phyloP scores from a whole-genome alignment of 768 basidiomycete species.

The Tricholoma bakamatsutake region DNA sequence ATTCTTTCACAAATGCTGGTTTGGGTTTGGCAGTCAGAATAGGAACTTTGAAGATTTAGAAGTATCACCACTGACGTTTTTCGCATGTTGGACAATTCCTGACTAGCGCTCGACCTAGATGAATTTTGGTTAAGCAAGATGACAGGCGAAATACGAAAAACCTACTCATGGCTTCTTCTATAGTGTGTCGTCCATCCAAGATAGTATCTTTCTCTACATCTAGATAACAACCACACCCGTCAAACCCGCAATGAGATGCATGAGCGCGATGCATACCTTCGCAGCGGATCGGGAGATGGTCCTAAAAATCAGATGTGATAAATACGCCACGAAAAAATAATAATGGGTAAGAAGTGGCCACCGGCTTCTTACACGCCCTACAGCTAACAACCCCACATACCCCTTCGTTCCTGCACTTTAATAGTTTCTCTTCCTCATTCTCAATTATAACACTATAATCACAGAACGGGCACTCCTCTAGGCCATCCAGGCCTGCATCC shows the following conservation, averaged over 20 bases:
- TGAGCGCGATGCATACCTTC: slow-evolving; percentile 39
- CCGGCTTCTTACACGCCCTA: slow-evolving; percentile 67
- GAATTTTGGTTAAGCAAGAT: neutral
- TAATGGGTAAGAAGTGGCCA: slow-evolving; percentile 23
- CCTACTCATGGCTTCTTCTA: slow-evolving; percentile 94
- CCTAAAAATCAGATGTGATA: slow-evolving; percentile 29
- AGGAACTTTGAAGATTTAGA: neutral
- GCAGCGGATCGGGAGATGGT: slow-evolving; percentile 77
- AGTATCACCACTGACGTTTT: slow-evolving; percentile 45
- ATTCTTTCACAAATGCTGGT: slow-evolving; percentile 77
- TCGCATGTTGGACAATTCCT: slow-evolving; percentile 83
- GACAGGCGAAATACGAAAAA: slow-evolving; percentile 2
- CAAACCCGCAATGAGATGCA: neutral
- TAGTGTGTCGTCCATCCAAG: slow-evolving; percentile 57
- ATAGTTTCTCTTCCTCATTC: slow-evolving; percentile 54
- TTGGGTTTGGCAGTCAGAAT: slow-evolving; percentile 1
- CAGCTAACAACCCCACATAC: slow-evolving; percentile 69
- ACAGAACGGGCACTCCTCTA: slow-evolving; percentile 89
- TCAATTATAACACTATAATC: slow-evolving; percentile 77
- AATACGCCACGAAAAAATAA: neutral
- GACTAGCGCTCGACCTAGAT: slow-evolving; percentile 70
- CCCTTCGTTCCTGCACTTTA: slow-evolving; percentile 47
- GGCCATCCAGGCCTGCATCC: slow-evolving; percentile 66
- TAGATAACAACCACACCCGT: slow-evolving; percentile 18
- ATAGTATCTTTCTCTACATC: slow-evolving; percentile 59